Evolutionary conservation across 768 basidiomycete species (phyloP), one percentile per base, ranked within the genome.

Genomic region (Leccinum aurantiacum): DNA sequence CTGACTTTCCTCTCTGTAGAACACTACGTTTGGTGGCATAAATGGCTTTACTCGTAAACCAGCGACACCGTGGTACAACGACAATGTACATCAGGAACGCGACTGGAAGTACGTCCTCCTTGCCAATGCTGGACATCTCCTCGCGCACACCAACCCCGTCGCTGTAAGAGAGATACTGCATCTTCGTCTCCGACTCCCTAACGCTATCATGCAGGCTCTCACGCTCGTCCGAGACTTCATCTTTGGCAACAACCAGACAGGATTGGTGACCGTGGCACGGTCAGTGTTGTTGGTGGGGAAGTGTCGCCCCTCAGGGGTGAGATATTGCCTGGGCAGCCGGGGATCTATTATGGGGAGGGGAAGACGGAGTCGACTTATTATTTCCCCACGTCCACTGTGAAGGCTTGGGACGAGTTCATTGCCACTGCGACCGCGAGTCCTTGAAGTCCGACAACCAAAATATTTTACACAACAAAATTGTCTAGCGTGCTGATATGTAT

Each of bases 1-100:
- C 25, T n/a, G 24, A 7, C 2, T 9, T 9, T 27, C 22, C 29
- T 1, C 38, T 2, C 11, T 57, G 0, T 60, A 89, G 85, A 91
- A 91, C 66, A 89, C 88, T n/a, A 90, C 89, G 1, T 91, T 90
- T 66, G 88, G 88, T 27, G 88, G 88, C 8, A 84, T 85, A 44
- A 86, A 86, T 72, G 89, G 89, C 2, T 91, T 91, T 70, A 84
- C 86, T 0, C 77, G 83, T 47, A 81, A 78, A 58, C 89, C 89
- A 3, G 79, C 83, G 0, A 90, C 89, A 1, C 82, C 84, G 0
- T 90, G 88, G 87, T 75, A 72, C 54, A 82, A 84, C 58, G 85
- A 87, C 53, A 65, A 69, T 0, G 80, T 90, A 17, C 87, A 88
- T 65, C 87, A 89, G 69, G 89, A 90, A 72, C 82, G 89, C 37